Base-by-base conservation (phyloP, 495 filamentous ascomycete species). In the Geopyxis carbonaria region DNA sequence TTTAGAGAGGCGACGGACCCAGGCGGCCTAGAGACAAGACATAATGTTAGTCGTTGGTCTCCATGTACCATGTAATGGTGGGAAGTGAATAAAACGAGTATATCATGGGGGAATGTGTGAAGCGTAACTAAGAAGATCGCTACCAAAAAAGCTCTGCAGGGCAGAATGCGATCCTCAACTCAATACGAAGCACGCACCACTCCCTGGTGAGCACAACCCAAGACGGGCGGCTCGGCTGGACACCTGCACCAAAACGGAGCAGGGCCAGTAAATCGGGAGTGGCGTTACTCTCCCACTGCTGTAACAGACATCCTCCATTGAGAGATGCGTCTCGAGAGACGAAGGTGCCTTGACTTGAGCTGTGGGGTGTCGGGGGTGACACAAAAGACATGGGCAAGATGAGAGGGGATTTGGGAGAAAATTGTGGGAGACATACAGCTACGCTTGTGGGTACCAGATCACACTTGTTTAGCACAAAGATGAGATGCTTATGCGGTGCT, bases 81-180 rank as follows among this genome's bases (percentile, higher is more conserved):
- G 23, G 40, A 22, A 15, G 30, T 8, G 14, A 24, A 34, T 15
- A 20, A 38, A 44, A 11, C 25, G 29, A 20, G 9, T 42, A 36
- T 36, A 31, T 38, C 25, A 36, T 32, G 22, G 43, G n/a, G 14
- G 21, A 30, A 44, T 97, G 87, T 97, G 72, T 91, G 86, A 78
- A 76, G 79, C 83, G 77, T 80, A 77, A 93, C 87, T 97, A 95
- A 91, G 89, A 93, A 78, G 63, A 72, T 69, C 68, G 66, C 76
- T 73, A 87, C 64, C 42, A 55, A 32, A 30, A 35, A 31, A 34
- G 10, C 8, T 14, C 25, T 31, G 34, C 34, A 38, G 31, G 10
- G 11, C 34, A 40, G 44, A 47, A 40, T 40, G 33, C 28, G 21
- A 39, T 40, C 13, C 55, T 64, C 60, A 66, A 68, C 72, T 72